Conservation (phyloP, 495 filamentous ascomycete genomes). For the Penicillium subrubescens region DNA sequence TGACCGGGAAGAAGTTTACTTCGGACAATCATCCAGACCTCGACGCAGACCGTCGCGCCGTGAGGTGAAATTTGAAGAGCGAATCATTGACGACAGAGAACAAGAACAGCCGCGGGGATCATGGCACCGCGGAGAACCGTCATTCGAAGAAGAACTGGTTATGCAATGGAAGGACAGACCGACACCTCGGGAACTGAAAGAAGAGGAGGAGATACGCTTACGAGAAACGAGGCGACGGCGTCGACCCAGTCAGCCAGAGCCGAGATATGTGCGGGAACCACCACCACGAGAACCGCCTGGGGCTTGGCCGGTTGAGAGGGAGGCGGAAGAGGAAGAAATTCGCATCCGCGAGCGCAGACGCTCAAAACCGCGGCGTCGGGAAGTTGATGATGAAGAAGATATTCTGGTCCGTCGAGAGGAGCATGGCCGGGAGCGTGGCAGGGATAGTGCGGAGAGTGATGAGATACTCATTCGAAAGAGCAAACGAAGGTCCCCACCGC, state of each 20-base stretch:
- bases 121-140: background rate
- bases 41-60: constrained; percentile 13
- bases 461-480: constrained; percentile 24
- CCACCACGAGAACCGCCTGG: constrained; percentile 6
- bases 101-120: background rate
- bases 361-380: constrained; percentile 3
- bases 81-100: constrained; percentile 16
- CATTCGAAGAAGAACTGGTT: constrained; percentile 16
- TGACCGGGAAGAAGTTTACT: constrained; percentile 23
- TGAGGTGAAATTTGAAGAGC: constrained; percentile 16
- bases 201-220: constrained; percentile 15
- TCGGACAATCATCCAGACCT: constrained; percentile 13
- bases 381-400: constrained; percentile 4
- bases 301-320: constrained; percentile 8
- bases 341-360: constrained; percentile 7
- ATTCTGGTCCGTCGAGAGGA: constrained; percentile 7
- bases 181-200: constrained; percentile 16
- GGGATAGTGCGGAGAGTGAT: constrained; percentile 2
- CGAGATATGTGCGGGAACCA: constrained; percentile 10
- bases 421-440: constrained; percentile 21
- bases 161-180: constrained; percentile 25
- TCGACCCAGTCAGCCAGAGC: constrained; percentile 9
- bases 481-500: constrained; percentile 36
- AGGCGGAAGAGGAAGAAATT: constrained; percentile 18
- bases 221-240: constrained; percentile 10